These are phyloP conservation scores for Syncephalastrum monosporum DNA, from an alignment of 371 early-diverging fungal species.

Conservation along the genomic window DNA sequence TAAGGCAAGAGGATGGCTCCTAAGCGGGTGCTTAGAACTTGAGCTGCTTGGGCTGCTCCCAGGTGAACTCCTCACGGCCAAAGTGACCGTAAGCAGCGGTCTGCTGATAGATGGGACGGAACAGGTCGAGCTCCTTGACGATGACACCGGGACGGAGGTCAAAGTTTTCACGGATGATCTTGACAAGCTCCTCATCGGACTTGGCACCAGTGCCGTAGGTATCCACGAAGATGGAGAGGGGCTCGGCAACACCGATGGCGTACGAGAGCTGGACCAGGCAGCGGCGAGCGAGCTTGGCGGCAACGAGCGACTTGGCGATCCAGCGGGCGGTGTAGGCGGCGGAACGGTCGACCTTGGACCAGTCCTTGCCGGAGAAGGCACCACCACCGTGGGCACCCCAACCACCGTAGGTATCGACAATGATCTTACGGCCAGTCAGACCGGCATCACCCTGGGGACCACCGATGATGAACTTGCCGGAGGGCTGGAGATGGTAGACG, in stretches of 20 bases:
- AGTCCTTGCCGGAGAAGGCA: constrained; percentile 99
- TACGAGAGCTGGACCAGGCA: constrained; percentile 97
- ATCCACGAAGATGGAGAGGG: constrained; percentile 96
- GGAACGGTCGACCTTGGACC: constrained; percentile 99
- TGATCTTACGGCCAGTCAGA: constrained; percentile 99
- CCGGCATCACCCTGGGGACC: constrained; percentile 99
- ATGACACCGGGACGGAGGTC: constrained; percentile 98
- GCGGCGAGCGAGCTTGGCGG: constrained; percentile 94
- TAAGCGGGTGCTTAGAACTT: constrained; percentile 58
- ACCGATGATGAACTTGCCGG: constrained; percentile 99
- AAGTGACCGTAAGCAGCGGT: constrained; percentile 99
- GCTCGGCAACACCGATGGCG: constrained; percentile 99
- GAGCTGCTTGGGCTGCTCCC: constrained; percentile 95
- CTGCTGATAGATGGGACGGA: constrained; percentile 97
- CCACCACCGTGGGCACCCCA: constrained; percentile 99
- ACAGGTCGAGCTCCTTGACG: constrained; percentile 95
- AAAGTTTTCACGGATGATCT: constrained; percentile 96
- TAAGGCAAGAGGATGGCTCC: constrained; percentile 4
- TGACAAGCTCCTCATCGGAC: constrained; percentile 87
- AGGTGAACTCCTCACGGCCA: constrained; percentile 95
- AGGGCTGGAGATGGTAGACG: constrained; percentile 97
- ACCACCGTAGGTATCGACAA: constrained; percentile 95
- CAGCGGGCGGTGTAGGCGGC: constrained; percentile 99
- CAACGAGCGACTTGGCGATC: constrained; percentile 97
- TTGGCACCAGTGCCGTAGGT: constrained; percentile 95